Base-by-base conservation (phyloP, 2,329 filamentous ascomycete species). In the Trichoderma semiorbis region DNA sequence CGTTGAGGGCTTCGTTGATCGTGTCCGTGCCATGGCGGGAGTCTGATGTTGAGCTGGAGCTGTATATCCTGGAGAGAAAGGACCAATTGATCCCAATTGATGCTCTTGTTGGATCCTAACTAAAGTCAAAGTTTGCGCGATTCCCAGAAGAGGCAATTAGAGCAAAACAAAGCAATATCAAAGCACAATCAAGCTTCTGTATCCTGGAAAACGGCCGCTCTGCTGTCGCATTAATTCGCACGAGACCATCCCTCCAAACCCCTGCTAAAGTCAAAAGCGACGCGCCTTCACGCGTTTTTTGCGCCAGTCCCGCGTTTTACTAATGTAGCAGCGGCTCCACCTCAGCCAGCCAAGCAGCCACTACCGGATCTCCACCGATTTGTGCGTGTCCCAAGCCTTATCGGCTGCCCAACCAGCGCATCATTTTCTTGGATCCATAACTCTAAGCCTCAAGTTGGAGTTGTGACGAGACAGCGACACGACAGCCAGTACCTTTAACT, bases 21-120 rank as follows among this genome's bases (percentile, higher is more conserved):
- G 82, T 72, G 87, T 87, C 74, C 83, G 83, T 64, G 85, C 83
- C 87, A 89, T 89, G 34, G 47, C 58, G 64, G 55, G 28, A 21
- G 21, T 34, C 30, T 60, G 30, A 34, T 34, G 6, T 34, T 6
- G 10, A 60, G 4, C 10, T 60, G 11, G 18, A 39, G 12, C 3
- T 5, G 21, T 28, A n/a, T 24, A 26, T 47, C 11, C n/a, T 36
- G 24, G 26, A 50, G 43, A 21, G 16, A 18, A 24, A 18, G 28
- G 28, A 11, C 55, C 55, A 58, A 58, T 58, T 32, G 55, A 32
- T 14, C 43, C 43, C 43, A 50, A 50, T 50, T 50, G 43, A 50
- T 34, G 11, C 2, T 3, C 30, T 11, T 14, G 18, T 12, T 34
- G 3, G 30, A n/a, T 14, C 3, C 5, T 7, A 8, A 14, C 21